Conservation (phyloP, 768 basidiomycete genomes). For the Guyanaporus albipodus region DNA sequence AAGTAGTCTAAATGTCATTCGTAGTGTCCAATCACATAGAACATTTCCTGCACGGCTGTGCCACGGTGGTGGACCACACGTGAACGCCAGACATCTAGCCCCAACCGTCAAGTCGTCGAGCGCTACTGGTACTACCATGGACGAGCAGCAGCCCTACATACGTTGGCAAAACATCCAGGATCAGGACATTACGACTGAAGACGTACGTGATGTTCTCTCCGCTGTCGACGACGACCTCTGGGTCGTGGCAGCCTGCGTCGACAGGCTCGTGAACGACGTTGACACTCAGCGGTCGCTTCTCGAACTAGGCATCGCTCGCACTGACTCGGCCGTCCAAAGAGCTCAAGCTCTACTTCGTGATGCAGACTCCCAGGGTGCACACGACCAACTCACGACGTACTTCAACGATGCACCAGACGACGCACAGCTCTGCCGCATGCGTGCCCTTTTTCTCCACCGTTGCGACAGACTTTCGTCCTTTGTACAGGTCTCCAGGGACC, state of each 20-base stretch:
- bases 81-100: background rate
- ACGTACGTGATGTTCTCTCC: conserved; percentile 45
- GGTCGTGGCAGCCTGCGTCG: conserved; percentile 70
- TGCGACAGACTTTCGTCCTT: conserved; percentile 73
- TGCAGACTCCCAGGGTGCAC: conserved; percentile 15
- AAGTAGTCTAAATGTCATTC: conserved; percentile 31
- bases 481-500: conserved; percentile 50
- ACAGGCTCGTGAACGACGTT: conserved; percentile 59
- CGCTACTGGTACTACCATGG: conserved; percentile 33
- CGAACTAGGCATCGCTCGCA: conserved; percentile 60
- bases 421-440: conserved; percentile 61
- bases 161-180: conserved; percentile 58
- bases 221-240: conserved; percentile 65
- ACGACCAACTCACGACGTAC: conserved; percentile 41
- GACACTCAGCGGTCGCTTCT: conserved; percentile 55
- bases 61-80: background rate
- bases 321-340: conserved; percentile 44
- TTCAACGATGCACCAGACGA: conserved; percentile 57
- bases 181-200: conserved; percentile 51
- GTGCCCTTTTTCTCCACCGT: conserved; percentile 62
- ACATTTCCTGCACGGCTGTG: no score
- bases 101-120: background rate
- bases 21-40: no score
- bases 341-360: conserved; percentile 38
- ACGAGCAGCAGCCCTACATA: conserved; percentile 37